These are phyloP conservation scores for Collybiopsis luxurians DNA, from an alignment of 768 basidiomycete species.

Conservation along the genomic window DNA sequence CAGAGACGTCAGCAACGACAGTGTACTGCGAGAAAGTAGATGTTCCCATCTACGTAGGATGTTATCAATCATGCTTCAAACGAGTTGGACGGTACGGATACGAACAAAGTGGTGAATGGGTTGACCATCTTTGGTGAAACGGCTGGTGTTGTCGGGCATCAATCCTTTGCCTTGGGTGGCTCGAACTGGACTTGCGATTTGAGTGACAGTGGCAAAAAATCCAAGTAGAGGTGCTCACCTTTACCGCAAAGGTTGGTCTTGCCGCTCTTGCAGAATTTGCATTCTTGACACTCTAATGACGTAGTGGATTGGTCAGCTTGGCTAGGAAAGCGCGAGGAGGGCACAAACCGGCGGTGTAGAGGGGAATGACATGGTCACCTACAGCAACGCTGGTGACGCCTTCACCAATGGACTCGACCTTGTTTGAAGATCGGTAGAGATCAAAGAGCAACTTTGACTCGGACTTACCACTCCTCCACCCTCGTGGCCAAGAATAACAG, in stretches of 20 bases:
- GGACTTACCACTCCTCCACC: slow-evolving; percentile 77
- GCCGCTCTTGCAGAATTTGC: slow-evolving; percentile 98
- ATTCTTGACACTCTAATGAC: slow-evolving; percentile 82
- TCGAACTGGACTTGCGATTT: slow-evolving; percentile 56
- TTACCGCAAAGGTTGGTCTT: slow-evolving; percentile 99
- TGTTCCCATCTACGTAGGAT: slow-evolving; percentile 79
- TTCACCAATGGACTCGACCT: slow-evolving; percentile 98
- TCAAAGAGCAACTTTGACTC: not conserved
- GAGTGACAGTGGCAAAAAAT: not conserved
- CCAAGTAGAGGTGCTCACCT: slow-evolving; percentile 42
- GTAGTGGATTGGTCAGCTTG: not conserved
- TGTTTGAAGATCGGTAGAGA: slow-evolving; percentile 9
- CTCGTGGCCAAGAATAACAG: slow-evolving; percentile 93
- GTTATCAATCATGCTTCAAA: not conserved
- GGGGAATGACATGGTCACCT: slow-evolving; percentile 97
- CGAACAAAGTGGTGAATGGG: slow-evolving; percentile 88
- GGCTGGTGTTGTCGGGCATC: slow-evolving; percentile 87
- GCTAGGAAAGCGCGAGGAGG: not conserved
- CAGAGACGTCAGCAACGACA: slow-evolving; percentile 95
- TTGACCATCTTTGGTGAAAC: slow-evolving; percentile 89
- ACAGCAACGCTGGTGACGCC: slow-evolving; percentile 74
- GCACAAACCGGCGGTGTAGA: slow-evolving; percentile 85
- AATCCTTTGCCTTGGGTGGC: slow-evolving; percentile 91
- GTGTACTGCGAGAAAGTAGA: slow-evolving; percentile 99
- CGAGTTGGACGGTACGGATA: slow-evolving; percentile 8